A percentile compares a stretch with the other conserved stretches of the same genome.
Conservation (phyloP, 2,329 filamentous ascomycete genomes). For the Fusarium falciforme region DNA sequence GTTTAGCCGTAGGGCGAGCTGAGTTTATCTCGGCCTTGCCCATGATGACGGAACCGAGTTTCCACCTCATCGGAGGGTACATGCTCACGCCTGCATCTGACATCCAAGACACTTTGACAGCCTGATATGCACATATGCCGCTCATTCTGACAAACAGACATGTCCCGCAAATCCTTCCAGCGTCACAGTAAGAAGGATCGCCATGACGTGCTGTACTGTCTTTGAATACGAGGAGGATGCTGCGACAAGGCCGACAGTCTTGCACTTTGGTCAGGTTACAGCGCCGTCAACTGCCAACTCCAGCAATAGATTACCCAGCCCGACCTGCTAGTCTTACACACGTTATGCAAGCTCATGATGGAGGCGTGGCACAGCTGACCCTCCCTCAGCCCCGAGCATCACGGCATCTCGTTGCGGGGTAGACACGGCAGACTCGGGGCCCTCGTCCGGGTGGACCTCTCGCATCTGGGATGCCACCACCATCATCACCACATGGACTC, state of each 20-base stretch:
- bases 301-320: neutral
- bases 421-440: conserved; percentile 1
- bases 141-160: conserved; percentile 1
- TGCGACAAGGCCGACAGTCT: neutral
- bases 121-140: neutral
- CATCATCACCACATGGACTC: conserved; percentile 5
- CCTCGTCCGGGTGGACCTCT: neutral
- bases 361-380: conserved; percentile 27
- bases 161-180: conserved; percentile 1
- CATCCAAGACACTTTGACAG: neutral
- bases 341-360: neutral
- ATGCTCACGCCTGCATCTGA: neutral
- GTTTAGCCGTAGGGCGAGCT: neutral
- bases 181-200: neutral
- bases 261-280: neutral
- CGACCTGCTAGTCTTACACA: neutral
- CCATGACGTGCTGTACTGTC: neutral
- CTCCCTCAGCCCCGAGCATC: conserved; percentile 13
- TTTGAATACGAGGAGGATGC: conserved; percentile 25
- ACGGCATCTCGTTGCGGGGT: conserved; percentile 14
- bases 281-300: neutral
- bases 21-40: neutral
- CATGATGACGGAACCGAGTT: neutral
- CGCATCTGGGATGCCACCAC: neutral
- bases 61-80: neutral